Evolutionary conservation across 306 rosid genomes (phyloP).

Genomic region (Abrus pulchellus): DNA sequence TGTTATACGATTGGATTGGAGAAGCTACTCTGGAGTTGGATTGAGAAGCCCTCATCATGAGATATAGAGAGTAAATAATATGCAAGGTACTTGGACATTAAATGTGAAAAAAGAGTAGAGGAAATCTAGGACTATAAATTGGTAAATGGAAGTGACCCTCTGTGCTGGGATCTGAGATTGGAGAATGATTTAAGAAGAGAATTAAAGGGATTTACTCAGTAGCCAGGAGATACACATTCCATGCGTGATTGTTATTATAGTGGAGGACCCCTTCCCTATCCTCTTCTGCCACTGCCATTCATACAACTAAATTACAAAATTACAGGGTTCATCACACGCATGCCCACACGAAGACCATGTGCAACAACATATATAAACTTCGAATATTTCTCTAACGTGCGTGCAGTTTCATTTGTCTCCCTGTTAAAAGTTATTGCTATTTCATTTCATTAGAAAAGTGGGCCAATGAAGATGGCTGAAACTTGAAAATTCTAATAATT

Average conservation of each 20-base stretch:
- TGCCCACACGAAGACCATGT: conserved; percentile 11
- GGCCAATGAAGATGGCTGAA: no score
- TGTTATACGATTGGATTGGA: no score
- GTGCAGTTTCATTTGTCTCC: not conserved
- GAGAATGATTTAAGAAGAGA: conserved; percentile 20
- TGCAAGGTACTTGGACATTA: no score
- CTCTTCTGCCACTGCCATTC: not conserved
- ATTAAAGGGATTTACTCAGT: conserved; percentile 27
- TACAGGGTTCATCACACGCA: conserved; percentile 26
- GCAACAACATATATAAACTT: not conserved
- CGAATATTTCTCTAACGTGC: not conserved
- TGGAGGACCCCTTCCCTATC: conserved; percentile 5
- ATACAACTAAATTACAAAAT: not conserved
- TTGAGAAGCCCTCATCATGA: no score
- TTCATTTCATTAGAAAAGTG: not conserved
- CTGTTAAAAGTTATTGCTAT: not conserved
- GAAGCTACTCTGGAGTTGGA: no score
- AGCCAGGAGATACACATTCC: conserved; percentile 50
- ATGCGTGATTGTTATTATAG: conserved; percentile 57
- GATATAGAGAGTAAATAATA: no score
- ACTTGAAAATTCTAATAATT: not conserved
- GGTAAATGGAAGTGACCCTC: conserved; percentile 20
- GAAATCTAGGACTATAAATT: conserved; percentile 4
- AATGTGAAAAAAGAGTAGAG: not conserved
- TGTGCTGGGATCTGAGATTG: conserved; percentile 4